phyloP scores from a whole-genome alignment of 2,329 filamentous ascomycete genomes.

The Lanzia echinophila region DNA sequence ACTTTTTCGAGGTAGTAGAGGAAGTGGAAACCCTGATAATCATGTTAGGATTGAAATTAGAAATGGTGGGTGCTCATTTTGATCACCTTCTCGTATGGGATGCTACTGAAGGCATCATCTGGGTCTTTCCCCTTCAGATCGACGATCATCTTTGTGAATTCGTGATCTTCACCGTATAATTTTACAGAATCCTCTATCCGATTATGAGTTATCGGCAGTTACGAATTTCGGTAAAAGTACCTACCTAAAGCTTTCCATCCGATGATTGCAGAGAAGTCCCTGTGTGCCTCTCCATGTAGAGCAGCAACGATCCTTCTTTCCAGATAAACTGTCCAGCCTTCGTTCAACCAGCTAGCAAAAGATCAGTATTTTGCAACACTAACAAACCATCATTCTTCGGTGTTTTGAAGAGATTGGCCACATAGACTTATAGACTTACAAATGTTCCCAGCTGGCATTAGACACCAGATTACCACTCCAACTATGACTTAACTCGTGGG shows the following conservation, averaged over 20 bases:
- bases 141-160: conserved; percentile 87
- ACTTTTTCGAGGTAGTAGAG: conserved; percentile 85
- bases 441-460: conserved; percentile 76
- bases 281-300: conserved; percentile 76
- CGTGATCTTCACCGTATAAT: conserved; percentile 73
- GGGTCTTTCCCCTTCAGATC: conserved; percentile 87
- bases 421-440: conserved; percentile 35
- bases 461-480: conserved; percentile 88
- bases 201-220: conserved; percentile 2
- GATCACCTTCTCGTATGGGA: conserved; percentile 80
- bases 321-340: conserved; percentile 91
- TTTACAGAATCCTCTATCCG: conserved; percentile 64
- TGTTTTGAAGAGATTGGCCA: not conserved
- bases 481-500: conserved; percentile 69
- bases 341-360: conserved; percentile 53
- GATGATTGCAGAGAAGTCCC: conserved; percentile 92
- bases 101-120: conserved; percentile 86
- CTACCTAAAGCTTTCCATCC: conserved; percentile 69
- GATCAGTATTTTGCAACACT: not conserved
- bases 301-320: conserved; percentile 75
- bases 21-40: conserved; percentile 68
- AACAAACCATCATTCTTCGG: not conserved
- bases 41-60: not conserved
- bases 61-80: not conserved
- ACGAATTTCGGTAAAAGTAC: conserved; percentile 13